These are phyloP conservation scores for Polytrichum commune DNA, from an alignment of 225 moss, liverwort and hornwort genomes.

Conservation along the genomic window DNA sequence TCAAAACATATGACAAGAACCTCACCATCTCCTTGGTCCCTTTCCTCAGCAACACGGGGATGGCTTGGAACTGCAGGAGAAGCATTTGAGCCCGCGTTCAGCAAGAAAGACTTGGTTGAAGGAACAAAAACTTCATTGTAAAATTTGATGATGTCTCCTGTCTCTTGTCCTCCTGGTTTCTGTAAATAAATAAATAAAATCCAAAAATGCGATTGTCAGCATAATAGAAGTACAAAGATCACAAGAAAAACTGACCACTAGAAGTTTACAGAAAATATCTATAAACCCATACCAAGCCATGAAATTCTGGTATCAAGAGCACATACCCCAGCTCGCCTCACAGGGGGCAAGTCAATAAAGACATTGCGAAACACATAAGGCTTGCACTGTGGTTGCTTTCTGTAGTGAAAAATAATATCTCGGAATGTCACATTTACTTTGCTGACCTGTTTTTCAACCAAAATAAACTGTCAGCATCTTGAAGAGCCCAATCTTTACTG, in stretches of 20 bases:
- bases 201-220: constrained; percentile 11
- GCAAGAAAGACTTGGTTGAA: constrained; percentile 84
- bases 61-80: constrained; percentile 38
- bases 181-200: constrained; percentile 23
- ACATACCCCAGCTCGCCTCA: constrained; percentile 62
- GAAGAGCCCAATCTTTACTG: neutral
- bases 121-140: constrained; percentile 94
- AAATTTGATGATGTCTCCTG: constrained; percentile 89
- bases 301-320: constrained; percentile 3
- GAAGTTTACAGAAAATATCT: too few species aligned
- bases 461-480: constrained; percentile 7
- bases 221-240: neutral
- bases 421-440: constrained; percentile 85
- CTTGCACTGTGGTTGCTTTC: constrained; percentile 97
- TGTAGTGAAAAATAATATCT: constrained; percentile 85
- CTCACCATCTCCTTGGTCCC: constrained; percentile 39
- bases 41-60: constrained; percentile 36
- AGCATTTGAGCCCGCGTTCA: constrained; percentile 59
- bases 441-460: constrained; percentile 66
- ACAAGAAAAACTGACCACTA: neutral
- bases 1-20: neutral
- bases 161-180: constrained; percentile 65
- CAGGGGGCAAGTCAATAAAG: constrained; percentile 46
- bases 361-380: constrained; percentile 84
- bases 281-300: neutral